Conservation (phyloP, 2,329 filamentous ascomycete genomes). For the Mycogone perniciosa region DNA sequence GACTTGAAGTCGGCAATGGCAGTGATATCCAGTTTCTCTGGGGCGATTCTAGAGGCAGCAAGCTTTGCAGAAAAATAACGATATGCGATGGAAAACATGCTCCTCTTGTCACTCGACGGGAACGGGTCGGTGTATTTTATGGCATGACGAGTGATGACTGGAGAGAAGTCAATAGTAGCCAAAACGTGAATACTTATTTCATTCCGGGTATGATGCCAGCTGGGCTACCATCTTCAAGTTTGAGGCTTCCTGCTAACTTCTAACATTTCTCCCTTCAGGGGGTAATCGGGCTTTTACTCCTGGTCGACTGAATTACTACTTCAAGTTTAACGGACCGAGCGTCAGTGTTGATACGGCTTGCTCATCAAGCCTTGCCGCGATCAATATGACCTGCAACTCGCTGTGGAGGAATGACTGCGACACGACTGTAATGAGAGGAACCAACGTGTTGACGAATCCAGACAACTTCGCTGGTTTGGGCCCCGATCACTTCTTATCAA, state of each 20-base stretch:
- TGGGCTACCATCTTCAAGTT: too few species aligned
- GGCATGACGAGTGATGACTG: constrained; percentile 74
- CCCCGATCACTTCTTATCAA: constrained; percentile 71
- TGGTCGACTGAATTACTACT: constrained; percentile 69
- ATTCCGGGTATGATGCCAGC: constrained; percentile 25
- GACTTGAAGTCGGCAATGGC: too few species aligned
- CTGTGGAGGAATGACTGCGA: constrained; percentile 68
- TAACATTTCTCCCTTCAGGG: constrained; percentile 25
- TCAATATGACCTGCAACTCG: constrained; percentile 37
- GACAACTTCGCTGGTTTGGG: constrained; percentile 73
- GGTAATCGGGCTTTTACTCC: constrained; percentile 44
- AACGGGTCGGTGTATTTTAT: constrained; percentile 65
- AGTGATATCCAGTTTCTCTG: too few species aligned
- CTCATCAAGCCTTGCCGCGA: constrained; percentile 66
- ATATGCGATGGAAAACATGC: too few species aligned
- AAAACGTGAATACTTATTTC: constrained; percentile 56
- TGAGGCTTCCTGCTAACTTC: too few species aligned
- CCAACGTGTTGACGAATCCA: constrained; percentile 74
- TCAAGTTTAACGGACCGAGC: constrained; percentile 68
- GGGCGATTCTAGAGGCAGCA: too few species aligned
- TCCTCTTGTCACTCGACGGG: constrained; percentile 47
- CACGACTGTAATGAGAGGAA: constrained; percentile 71
- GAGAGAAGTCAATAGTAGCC: constrained; percentile 67
- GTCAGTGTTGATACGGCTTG: constrained; percentile 71
- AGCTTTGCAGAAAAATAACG: too few species aligned